These are phyloP conservation scores for Rhodotorula graminis DNA, from an alignment of 768 basidiomycete genomes.

Conservation along the genomic window DNA sequence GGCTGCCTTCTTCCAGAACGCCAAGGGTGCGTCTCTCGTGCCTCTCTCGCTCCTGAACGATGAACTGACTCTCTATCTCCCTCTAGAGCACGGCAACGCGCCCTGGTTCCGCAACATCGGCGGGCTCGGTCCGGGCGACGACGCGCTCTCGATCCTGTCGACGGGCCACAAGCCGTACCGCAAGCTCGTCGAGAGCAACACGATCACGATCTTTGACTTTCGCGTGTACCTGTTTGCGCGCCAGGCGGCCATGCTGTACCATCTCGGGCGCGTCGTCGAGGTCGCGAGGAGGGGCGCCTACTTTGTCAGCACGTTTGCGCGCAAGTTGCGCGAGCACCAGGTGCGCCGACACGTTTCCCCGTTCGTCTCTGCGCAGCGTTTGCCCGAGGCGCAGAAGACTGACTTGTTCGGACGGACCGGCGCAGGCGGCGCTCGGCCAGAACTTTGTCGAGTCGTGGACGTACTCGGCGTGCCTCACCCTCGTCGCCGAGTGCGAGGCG, in stretches of 20 bases:
- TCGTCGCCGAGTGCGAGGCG: conserved; percentile 69
- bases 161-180: conserved; percentile 75
- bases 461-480: conserved; percentile 79
- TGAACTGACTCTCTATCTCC: conserved; percentile 44
- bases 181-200: conserved; percentile 80
- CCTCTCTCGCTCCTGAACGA: background rate
- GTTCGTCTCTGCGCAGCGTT: too few relatives aligned
- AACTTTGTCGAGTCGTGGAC: conserved; percentile 90
- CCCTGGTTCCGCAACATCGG: conserved; percentile 90
- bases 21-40: conserved; percentile 44
- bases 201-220: conserved; percentile 90
- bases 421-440: conserved; percentile 43
- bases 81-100: conserved; percentile 67
- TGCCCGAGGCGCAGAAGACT: conserved; percentile 14
- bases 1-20: conserved; percentile 59
- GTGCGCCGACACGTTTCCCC: conserved; percentile 51
- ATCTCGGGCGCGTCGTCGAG: conserved; percentile 63
- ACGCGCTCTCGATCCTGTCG: conserved; percentile 74
- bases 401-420: background rate
- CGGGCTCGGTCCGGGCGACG: conserved; percentile 64
- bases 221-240: conserved; percentile 81
- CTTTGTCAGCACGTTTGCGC: conserved; percentile 73
- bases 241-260: conserved; percentile 71
- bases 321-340: conserved; percentile 68
- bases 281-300: conserved; percentile 64